Conservation (phyloP, 2,329 filamentous ascomycete genomes). For the Diaporthe eres region DNA sequence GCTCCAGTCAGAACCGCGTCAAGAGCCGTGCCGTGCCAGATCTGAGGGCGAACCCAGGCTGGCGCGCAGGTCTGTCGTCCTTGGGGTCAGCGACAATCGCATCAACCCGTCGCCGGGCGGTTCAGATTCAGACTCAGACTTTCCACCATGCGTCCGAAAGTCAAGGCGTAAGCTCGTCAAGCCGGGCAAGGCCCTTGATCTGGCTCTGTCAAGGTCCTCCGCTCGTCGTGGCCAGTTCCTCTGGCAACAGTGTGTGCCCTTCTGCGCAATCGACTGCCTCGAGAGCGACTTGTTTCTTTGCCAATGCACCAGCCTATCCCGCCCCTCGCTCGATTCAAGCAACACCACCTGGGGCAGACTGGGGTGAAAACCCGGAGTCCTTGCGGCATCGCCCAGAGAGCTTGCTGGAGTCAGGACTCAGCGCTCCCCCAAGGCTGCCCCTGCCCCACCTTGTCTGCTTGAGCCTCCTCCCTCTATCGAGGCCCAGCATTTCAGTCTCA, state of each 20-base stretch:
- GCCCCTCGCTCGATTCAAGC: not conserved
- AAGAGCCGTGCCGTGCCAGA: conserved; percentile 23
- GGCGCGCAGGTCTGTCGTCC: conserved; percentile 6
- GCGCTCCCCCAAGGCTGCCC: conserved; percentile 16
- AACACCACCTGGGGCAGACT: conserved; percentile 21
- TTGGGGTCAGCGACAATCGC: conserved; percentile 18
- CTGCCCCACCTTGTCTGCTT: conserved; percentile 31
- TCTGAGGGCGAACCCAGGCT: not conserved
- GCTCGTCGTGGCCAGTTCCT: conserved; percentile 10
- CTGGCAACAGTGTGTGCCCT: conserved; percentile 2
- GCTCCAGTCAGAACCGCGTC: not conserved
- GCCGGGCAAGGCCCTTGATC: conserved; percentile 14
- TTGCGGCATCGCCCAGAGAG: conserved; percentile 10
- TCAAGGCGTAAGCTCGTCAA: conserved; percentile 16
- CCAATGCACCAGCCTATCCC: not conserved
- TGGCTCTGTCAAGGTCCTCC: conserved; percentile 11
- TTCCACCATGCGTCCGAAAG: conserved; percentile 7
- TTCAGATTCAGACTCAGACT: conserved; percentile 25
- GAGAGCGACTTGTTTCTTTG: conserved; percentile 2
- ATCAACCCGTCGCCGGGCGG: not conserved
- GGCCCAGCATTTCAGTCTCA: conserved; percentile 34
- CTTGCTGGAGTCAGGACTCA: conserved; percentile 20
- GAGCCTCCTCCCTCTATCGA: conserved; percentile 23
- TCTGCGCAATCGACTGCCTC: conserved; percentile 9
- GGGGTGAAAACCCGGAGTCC: conserved; percentile 2